These are phyloP conservation scores for Ogataea hybrid DNA, from an alignment of 1,139 yeast species.

Conservation along the genomic window DNA sequence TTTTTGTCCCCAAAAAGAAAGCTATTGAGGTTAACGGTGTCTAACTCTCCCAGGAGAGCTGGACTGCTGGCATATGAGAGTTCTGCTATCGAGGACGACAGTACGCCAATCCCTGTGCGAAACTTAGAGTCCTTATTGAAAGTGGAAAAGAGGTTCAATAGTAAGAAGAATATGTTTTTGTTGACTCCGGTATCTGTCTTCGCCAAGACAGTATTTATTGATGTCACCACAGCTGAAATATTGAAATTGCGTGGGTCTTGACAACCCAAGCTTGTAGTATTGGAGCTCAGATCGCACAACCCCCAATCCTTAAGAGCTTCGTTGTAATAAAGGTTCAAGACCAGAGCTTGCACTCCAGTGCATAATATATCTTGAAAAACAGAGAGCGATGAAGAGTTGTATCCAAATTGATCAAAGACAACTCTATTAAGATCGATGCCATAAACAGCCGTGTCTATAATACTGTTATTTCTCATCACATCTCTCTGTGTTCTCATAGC, in stretches of 20 bases:
- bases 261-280: conserved; percentile 1
- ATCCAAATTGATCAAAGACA: conserved; percentile 53
- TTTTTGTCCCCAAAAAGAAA: conserved; percentile 44
- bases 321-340: conserved; percentile 69
- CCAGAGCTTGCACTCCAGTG: conserved; percentile 51
- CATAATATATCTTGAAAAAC: conserved; percentile 41
- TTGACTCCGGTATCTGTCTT: conserved; percentile 55
- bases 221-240: conserved; percentile 37
- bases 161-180: conserved; percentile 52
- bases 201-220: conserved; percentile 39
- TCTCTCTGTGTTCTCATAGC: conserved; percentile 72
- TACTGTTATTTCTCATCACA: conserved; percentile 49
- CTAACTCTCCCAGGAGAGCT: conserved; percentile 24
- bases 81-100: conserved; percentile 1
- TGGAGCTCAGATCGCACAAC: conserved; percentile 51
- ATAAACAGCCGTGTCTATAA: conserved; percentile 53
- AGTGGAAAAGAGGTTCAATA: conserved; percentile 43
- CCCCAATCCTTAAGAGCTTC: conserved; percentile 54
- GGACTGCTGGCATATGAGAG: conserved; percentile 3
- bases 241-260: conserved; percentile 32
- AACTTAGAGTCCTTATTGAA: not conserved
- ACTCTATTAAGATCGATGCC: conserved; percentile 58
- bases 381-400: conserved; percentile 42
- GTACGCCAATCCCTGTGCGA: conserved; percentile 11
- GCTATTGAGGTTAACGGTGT: conserved; percentile 40